Evolutionary conservation across 176 grass and related monocot species (phyloP), one percentile per base, ranked within the genome.

Genomic region (Stipa capillata): DNA sequence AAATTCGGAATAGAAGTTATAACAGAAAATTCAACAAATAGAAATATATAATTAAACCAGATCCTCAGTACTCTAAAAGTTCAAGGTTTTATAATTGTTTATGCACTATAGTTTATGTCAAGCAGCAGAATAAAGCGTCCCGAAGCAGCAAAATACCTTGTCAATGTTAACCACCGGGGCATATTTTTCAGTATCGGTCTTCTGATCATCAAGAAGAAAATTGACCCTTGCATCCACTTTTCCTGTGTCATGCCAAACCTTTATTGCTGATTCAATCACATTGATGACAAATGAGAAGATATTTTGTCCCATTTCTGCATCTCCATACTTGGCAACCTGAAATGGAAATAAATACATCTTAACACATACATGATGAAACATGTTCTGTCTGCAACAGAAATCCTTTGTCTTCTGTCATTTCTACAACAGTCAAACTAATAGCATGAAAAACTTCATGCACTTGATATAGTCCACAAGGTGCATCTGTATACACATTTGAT

Each of bases 161-260:
- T 92, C 95, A 83, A 93, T 84, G 72, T 94, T 94, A 73, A 98
- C 95, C 24, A 91, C 88, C 18, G 95, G 90, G 24, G 73, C 78
- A 74, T 85, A 89, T 70, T 89, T 90, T 61, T 90, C 68, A 25
- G 89, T 93, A 47, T 93, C 56, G 16, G 90, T 94, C 79, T 91
- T 94, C 65, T 92, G 73, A 79, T 91, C 87, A 85, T 94, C 94
- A 12, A 94, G 87, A 86, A 98, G 87, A 85, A 94, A 94, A 93
- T 93, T 85, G 33, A 90, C 89, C 74, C 66, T 90, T 15, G 96
- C 65, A 61, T 90, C 83, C 11, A 94, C 73, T 21, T 79, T 92
- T 81, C 80, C 92, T 8, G 96, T 93, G 11, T 98, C 92, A 85
- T 94, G 92, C 90, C 96, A 98, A 39, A 18, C 78, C 61, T 98